These are phyloP conservation scores for Raphanus raphanistrum DNA, from an alignment of 345 rosid genomes.

Conservation along the genomic window DNA sequence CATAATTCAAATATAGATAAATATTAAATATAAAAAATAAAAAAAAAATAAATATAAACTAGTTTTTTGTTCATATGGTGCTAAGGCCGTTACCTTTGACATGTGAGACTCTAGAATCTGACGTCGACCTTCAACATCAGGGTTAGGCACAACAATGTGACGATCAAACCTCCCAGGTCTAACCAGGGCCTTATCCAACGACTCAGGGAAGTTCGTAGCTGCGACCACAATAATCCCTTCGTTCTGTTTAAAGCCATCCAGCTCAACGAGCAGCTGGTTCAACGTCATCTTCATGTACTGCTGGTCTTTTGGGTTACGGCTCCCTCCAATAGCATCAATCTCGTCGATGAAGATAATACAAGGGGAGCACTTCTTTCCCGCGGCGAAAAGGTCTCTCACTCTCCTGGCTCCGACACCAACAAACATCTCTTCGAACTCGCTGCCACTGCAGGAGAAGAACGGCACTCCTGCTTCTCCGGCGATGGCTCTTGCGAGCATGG, in stretches of 20 bases:
- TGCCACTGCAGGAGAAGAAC: slow-evolving; percentile 98
- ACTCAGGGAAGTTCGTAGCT: slow-evolving; percentile 92
- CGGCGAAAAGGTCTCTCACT: slow-evolving; percentile 97
- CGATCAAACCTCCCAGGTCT: slow-evolving; percentile 98
- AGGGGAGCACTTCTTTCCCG: slow-evolving; percentile 97
- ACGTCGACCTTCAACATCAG: slow-evolving; percentile 95
- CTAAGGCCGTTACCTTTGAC: slow-evolving; percentile 70
- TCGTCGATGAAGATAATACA: slow-evolving; percentile 98
- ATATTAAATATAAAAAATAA: too few species aligned
- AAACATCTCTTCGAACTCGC: slow-evolving; percentile 99
- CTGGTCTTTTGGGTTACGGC: slow-evolving; percentile 90
- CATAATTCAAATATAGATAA: too few species aligned
- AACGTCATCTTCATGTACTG: slow-evolving; percentile 97
- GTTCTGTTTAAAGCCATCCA: slow-evolving; percentile 98
- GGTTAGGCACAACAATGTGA: slow-evolving; percentile 88
- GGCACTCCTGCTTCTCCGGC: slow-evolving; percentile 99
- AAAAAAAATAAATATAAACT: too few species aligned
- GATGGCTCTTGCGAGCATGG: slow-evolving; percentile 96
- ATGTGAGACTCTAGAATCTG: slow-evolving; percentile 95
- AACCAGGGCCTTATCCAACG: slow-evolving; percentile 90
- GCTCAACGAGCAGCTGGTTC: slow-evolving; percentile 90
- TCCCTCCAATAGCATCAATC: slow-evolving; percentile 96
- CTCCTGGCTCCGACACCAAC: slow-evolving; percentile 99
- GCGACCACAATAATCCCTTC: slow-evolving; percentile 97
- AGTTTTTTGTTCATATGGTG: too few species aligned